Conservation (phyloP, 176 grass and related monocot species). For the Bonia amplexicaulis region DNA sequence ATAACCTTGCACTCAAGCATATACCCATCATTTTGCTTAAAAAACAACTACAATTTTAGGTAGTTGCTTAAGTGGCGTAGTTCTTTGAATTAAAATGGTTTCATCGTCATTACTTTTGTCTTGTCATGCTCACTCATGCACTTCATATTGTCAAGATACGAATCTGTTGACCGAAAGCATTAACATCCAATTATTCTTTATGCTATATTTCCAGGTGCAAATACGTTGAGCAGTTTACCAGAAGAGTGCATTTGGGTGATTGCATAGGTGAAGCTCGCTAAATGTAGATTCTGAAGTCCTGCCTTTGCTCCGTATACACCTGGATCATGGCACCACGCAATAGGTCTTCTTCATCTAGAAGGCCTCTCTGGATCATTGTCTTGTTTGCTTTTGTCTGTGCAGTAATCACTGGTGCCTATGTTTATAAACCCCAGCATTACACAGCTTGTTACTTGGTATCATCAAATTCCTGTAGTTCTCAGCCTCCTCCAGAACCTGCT, state of each 20-base stretch:
- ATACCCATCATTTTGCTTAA: background rate
- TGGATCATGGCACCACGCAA: slow-evolving; percentile 54
- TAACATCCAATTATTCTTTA: background rate
- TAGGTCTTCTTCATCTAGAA: slow-evolving; percentile 67
- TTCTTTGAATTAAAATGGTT: background rate
- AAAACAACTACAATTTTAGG: background rate
- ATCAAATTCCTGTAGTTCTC: slow-evolving; percentile 65
- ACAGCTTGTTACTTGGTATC: slow-evolving; percentile 76
- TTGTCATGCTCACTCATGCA: background rate
- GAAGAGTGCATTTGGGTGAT: slow-evolving; percentile 24
- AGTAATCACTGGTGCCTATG: slow-evolving; percentile 49
- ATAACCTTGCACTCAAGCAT: background rate
- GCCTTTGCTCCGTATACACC: slow-evolving; percentile 13
- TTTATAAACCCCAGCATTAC: slow-evolving; percentile 64
- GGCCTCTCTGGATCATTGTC: slow-evolving; percentile 66
- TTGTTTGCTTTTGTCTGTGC: slow-evolving; percentile 68
- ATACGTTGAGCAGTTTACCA: background rate
- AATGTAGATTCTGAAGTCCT: slow-evolving; percentile 46
- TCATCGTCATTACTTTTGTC: background rate
- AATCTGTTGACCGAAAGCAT: background rate
- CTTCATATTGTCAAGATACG: background rate
- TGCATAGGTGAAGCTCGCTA: slow-evolving; percentile 31
- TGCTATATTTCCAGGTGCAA: slow-evolving; percentile 11
- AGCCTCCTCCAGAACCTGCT: slow-evolving; percentile 55
- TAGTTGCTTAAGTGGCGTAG: background rate